A percentile compares a stretch with the other conserved stretches of the same genome.
Conservation (phyloP, 176 grass and related monocot species). For the bread wheat (Triticum aestivum) region DNA sequence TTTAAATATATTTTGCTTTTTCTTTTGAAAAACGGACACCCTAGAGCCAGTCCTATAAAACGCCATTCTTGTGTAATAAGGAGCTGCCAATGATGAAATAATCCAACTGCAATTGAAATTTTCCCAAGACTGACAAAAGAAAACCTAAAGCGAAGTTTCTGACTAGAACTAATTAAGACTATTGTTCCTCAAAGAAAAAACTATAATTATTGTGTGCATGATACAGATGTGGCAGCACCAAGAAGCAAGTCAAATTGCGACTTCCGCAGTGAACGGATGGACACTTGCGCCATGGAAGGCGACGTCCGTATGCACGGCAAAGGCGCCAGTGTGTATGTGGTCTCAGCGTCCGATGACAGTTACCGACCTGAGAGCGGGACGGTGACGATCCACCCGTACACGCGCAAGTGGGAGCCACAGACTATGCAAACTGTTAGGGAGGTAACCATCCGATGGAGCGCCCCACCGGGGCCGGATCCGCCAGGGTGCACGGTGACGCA, state of each 20-base stretch:
- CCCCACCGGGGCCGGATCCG: background rate
- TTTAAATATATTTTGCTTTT: too few species aligned
- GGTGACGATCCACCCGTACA: slow-evolving; percentile 42
- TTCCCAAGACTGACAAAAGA: too few species aligned
- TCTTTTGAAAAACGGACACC: too few species aligned
- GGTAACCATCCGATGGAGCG: slow-evolving; percentile 13
- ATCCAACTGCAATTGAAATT: too few species aligned
- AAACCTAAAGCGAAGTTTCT: too few species aligned
- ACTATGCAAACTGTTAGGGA: slow-evolving; percentile 36
- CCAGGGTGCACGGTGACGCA: slow-evolving; percentile 32
- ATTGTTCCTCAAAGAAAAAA: background rate
- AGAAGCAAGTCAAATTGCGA: slow-evolving; percentile 40
- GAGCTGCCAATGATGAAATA: too few species aligned
- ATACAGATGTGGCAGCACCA: background rate
- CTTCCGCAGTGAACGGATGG: slow-evolving; percentile 23
- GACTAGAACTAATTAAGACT: too few species aligned
- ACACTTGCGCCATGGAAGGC: slow-evolving; percentile 57
- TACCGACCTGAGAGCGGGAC: slow-evolving; percentile 17
- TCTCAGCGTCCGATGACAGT: slow-evolving; percentile 2
- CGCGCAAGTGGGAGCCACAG: slow-evolving; percentile 47
- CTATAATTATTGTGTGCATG: background rate
- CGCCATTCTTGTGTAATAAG: too few species aligned
- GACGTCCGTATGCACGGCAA: slow-evolving; percentile 58
- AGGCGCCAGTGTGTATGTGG: slow-evolving; percentile 36
- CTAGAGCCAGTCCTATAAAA: too few species aligned